Conservation (phyloP, 176 grass and related monocot genomes). For the Oryza australiensis region DNA sequence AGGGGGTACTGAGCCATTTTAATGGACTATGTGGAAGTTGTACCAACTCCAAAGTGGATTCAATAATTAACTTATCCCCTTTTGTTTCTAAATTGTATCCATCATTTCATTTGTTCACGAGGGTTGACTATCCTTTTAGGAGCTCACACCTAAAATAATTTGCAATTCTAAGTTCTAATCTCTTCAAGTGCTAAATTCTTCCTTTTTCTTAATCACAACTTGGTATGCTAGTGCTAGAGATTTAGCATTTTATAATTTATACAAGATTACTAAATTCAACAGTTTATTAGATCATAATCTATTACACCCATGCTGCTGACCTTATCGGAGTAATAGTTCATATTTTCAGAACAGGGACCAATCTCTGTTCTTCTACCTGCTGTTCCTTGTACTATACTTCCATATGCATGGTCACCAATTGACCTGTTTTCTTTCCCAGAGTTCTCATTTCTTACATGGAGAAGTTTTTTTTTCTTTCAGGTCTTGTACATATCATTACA, state of each 20-base stretch:
- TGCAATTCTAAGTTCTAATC: background rate
- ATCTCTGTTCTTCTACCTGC: background rate
- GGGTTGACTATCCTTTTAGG: background rate
- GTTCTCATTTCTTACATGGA: slow-evolving; percentile 26
- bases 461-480: slow-evolving; percentile 31
- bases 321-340: background rate
- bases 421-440: background rate
- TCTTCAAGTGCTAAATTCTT: background rate
- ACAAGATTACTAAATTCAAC: background rate
- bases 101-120: background rate
- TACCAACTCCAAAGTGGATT: background rate
- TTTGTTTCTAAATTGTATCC: background rate
- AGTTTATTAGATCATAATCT: background rate
- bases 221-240: background rate
- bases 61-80: background rate
- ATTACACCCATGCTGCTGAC: background rate
- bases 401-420: slow-evolving; percentile 3
- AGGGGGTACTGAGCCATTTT: background rate
- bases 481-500: slow-evolving; percentile 96
- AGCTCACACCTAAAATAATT: background rate
- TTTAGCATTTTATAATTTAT: background rate
- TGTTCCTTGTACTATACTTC: background rate
- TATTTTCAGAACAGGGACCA: slow-evolving; percentile 3
- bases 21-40: background rate
- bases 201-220: slow-evolving; percentile 13